A percentile compares a stretch with the other conserved stretches of the same genome.
phyloP scores from a whole-genome alignment of 2,329 filamentous ascomycete species.

The Sclerotinia trifoliorum region DNA sequence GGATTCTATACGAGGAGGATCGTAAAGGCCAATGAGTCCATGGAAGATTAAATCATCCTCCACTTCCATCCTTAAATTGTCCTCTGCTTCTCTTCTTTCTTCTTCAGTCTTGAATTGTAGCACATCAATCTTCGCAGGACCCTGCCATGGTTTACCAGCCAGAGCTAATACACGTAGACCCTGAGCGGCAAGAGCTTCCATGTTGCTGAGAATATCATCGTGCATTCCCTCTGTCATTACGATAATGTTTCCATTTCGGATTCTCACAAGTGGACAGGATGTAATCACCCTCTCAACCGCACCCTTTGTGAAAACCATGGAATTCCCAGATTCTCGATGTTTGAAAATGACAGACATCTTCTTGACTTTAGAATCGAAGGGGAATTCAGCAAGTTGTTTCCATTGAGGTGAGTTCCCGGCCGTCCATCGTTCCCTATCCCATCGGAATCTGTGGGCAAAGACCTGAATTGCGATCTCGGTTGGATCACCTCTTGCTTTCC shows the following conservation, averaged over 20 bases:
- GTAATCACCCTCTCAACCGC: constrained; percentile 69
- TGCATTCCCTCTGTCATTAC: constrained; percentile 54
- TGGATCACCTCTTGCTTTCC: constrained; percentile 65
- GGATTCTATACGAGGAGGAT: constrained; percentile 58
- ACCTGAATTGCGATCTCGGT: constrained; percentile 76
- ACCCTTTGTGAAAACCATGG: constrained; percentile 60
- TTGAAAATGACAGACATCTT: constrained; percentile 72
- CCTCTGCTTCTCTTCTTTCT: too few relatives aligned
- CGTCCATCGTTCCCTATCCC: constrained; percentile 55
- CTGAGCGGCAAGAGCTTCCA: constrained; percentile 64
- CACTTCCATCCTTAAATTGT: constrained; percentile 54
- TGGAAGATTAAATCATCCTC: constrained; percentile 70
- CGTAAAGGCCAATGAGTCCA: constrained; percentile 62
- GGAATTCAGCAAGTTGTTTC: constrained; percentile 64
- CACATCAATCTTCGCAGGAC: constrained; percentile 36
- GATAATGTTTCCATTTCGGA: constrained; percentile 44
- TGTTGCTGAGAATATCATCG: constrained; percentile 60
- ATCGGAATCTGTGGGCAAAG: constrained; percentile 66
- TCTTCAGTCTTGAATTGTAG: constrained; percentile 36
- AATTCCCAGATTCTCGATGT: constrained; percentile 39
- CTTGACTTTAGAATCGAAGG: constrained; percentile 73
- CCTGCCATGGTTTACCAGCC: constrained; percentile 47
- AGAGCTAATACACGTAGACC: constrained; percentile 69
- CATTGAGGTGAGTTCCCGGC: constrained; percentile 51
- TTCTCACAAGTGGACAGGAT: constrained; percentile 54